Evolutionary conservation across 208 protist species (phyloP).

Genomic region (Trypanosoma rangeli): DNA sequence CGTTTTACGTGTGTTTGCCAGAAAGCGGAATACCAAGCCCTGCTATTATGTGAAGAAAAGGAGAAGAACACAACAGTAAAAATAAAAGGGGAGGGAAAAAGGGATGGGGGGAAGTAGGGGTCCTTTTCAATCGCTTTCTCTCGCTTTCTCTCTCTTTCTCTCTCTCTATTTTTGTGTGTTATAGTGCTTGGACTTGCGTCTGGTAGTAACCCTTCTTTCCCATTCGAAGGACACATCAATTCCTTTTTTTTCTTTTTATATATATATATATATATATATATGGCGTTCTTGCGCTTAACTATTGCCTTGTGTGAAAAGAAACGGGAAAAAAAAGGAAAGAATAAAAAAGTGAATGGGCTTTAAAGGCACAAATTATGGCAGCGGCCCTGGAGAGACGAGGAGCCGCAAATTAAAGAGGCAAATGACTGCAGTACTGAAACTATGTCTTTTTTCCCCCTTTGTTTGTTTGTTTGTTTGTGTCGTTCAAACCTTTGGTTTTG

Average conservation of each 20-base stretch:
- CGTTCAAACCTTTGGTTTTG: constrained; percentile 5
- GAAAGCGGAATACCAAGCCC: constrained; percentile 11
- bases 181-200: not conserved
- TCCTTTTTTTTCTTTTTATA: constrained; percentile 18
- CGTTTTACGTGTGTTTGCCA: constrained; percentile 43
- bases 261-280: constrained; percentile 21
- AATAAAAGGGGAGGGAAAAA: not conserved
- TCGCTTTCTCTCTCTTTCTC: constrained; percentile 11
- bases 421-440: not conserved
- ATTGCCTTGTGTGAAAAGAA: constrained; percentile 12
- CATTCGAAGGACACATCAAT: too few species aligned
- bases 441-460: constrained; percentile 3
- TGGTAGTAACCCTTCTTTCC: too few species aligned
- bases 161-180: constrained; percentile 17
- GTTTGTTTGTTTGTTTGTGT: constrained; percentile 7
- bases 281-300: too few species aligned
- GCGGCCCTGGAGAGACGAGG: too few species aligned
- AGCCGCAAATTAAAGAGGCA: too few species aligned
- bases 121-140: constrained; percentile 17
- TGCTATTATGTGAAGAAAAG: constrained; percentile 9
- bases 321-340: not conserved
- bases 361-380: too few species aligned
- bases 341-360: not conserved
- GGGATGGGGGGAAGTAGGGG: not conserved
- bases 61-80: not conserved